Evolutionary conservation across 495 filamentous ascomycete genomes (phyloP), one percentile per base, ranked within the genome.

Genomic region (Aspergillus cavernicola): DNA sequence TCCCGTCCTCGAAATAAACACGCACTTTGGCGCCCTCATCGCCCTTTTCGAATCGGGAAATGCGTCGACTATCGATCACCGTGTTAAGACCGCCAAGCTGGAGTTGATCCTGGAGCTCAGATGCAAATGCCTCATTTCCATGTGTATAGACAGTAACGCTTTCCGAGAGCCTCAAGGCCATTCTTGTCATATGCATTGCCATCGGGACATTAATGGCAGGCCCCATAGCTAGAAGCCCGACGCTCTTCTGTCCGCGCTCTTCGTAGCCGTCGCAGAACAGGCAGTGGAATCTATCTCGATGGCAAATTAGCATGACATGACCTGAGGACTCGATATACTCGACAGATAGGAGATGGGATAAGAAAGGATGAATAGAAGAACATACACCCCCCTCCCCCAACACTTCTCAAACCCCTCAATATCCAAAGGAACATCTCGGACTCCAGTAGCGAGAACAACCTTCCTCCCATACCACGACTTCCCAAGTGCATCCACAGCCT

Each of bases 181-280:
- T 54, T 16, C 43, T 18, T 0, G 31, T 29, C 4, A 47, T 1
- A 22, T 38, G 29, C 39, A 51, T 1, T 2, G 15, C 18, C n/a
- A 4, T 18, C 0, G 13, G 1, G 0, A 26, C 18, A 7, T 33
- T 22, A 0, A 6, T 16, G 3, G 36, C 0, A 4, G n/a, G 2
- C 7, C 24, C 39, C 2, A 32, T 15, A 0, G 33, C 38, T 0
- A 78, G 60, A 13, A 74, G 49, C 11, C 66, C 73, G 2, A 60
- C 65, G 3, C 59, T 64, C 3, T 53, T 8, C 19, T 48, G 48
- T n/a, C 64, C 66, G 12, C 59, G 57, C 33, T 75, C 65, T 57
- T 80, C 74, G 55, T 67, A 77, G 11, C 74, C 73, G 50, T 75
- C 56, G 51, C 69, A 78, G 63, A 76, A 78, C 4, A 80, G 66